Percentiles rank a stretch among this genome's conserved stretches.
These are phyloP conservation scores for Cinnamomum chago DNA, from an alignment of 164 flowering plant species.

Conservation along the genomic window DNA sequence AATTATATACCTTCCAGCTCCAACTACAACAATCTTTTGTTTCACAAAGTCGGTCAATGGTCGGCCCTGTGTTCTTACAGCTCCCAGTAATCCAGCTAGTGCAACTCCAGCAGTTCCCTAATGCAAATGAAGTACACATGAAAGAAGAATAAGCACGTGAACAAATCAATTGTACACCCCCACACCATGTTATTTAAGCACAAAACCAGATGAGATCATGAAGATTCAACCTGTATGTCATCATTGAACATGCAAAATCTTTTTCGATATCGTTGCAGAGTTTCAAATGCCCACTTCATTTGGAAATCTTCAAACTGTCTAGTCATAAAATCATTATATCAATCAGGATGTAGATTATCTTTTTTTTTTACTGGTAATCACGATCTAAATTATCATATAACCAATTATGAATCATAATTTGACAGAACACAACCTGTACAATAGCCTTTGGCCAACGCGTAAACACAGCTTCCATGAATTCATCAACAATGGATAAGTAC, in stretches of 20 bases:
- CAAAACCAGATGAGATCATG: not conserved
- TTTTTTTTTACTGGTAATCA: not conserved
- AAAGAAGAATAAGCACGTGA: not conserved
- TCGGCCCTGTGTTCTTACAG: conserved; percentile 94
- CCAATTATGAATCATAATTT: not conserved
- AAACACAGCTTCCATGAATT: conserved; percentile 93
- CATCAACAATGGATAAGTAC: conserved; percentile 84
- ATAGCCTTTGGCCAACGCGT: conserved; percentile 97
- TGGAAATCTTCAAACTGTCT: conserved; percentile 97
- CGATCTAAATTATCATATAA: not conserved
- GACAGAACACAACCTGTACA: conserved; percentile 65
- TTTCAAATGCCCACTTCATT: conserved; percentile 99
- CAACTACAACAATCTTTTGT: conserved; percentile 96
- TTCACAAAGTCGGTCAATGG: conserved; percentile 79
- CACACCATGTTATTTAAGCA: not conserved
- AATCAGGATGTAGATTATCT: not conserved
- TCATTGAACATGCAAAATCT: conserved; percentile 98
- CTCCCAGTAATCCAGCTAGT: conserved; percentile 88
- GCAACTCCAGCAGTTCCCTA: conserved; percentile 99
- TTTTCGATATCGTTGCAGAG: conserved; percentile 79
- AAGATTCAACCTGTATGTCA: conserved; percentile 78
- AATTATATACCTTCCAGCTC: conserved; percentile 84
- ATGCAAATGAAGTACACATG: conserved; percentile 1
- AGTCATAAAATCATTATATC: not conserved
- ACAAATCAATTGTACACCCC: not conserved